These are phyloP conservation scores for Fraxinus floribunda DNA, from an alignment of 305 asterid genomes.

Conservation along the genomic window DNA sequence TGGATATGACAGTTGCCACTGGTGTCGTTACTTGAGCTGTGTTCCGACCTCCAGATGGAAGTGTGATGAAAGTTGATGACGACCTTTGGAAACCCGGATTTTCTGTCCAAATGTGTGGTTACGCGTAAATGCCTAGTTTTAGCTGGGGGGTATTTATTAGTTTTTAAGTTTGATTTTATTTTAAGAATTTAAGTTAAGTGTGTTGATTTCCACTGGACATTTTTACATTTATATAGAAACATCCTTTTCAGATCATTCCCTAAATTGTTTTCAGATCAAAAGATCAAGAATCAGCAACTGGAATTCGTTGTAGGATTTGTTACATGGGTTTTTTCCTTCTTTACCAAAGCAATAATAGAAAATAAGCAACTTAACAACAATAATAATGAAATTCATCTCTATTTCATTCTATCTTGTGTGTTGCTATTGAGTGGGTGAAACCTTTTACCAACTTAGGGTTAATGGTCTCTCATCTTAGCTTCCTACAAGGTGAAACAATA, in stretches of 20 bases:
- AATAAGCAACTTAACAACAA: background rate
- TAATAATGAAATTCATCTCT: background rate
- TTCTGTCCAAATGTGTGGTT: background rate
- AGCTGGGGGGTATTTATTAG: background rate
- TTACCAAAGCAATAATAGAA: background rate
- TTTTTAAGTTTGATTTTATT: slow-evolving; percentile 13
- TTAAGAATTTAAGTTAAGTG: background rate
- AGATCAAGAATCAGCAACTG: background rate
- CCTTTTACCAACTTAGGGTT: background rate
- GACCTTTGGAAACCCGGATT: background rate
- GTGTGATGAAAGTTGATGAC: slow-evolving; percentile 38
- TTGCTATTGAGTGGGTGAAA: background rate
- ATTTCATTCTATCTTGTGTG: background rate
- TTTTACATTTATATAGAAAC: background rate
- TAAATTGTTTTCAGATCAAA: background rate
- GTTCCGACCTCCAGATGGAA: slow-evolving; percentile 77
- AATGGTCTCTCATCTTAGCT: background rate
- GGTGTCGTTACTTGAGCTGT: slow-evolving; percentile 77
- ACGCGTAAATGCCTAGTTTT: slow-evolving; percentile 20
- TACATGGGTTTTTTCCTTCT: background rate
- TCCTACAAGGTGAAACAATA: background rate
- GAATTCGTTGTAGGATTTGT: background rate
- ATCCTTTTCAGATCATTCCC: background rate
- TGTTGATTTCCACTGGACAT: background rate
- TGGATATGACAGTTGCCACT: slow-evolving; percentile 69